Evolutionary conservation across 148 eudicot genomes (phyloP).

Genomic region (Selenicereus undatus): DNA sequence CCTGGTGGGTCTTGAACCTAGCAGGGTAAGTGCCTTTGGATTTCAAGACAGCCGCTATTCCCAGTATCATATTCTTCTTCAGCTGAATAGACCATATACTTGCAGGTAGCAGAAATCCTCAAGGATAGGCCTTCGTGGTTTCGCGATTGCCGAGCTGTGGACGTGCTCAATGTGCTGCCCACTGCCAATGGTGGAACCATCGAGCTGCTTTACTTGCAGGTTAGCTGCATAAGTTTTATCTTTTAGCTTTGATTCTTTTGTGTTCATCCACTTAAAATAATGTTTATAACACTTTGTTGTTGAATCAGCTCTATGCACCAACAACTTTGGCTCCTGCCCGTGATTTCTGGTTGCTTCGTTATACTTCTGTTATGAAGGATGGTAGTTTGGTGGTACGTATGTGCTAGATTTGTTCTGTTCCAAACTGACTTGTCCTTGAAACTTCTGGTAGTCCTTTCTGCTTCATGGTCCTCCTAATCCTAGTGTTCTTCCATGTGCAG

Average conservation of each 20-base stretch:
- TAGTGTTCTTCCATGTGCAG: conserved; percentile 25
- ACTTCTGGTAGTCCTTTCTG: neutral
- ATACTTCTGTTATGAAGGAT: conserved; percentile 93
- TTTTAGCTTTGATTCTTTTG: neutral
- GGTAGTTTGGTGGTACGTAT: conserved; percentile 86
- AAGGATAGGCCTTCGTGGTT: conserved; percentile 99
- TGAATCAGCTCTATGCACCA: conserved; percentile 83
- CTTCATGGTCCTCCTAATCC: neutral
- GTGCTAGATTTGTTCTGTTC: neutral
- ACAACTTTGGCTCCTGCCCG: conserved; percentile 99
- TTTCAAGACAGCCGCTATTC: neutral
- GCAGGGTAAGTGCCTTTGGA: conserved; percentile 55
- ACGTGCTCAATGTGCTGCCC: conserved; percentile 92
- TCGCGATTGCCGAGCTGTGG: conserved; percentile 98
- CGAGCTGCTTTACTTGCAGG: conserved; percentile 99
- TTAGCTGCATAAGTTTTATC: conserved; percentile 8
- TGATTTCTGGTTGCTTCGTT: conserved; percentile 93
- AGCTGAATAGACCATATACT: neutral
- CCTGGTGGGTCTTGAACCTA: conserved; percentile 97
- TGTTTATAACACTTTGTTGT: neutral
- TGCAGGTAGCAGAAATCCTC: conserved; percentile 97
- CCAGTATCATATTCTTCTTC: neutral
- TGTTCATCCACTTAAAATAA: neutral
- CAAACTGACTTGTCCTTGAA: neutral
- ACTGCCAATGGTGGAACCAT: conserved; percentile 99